Base-by-base conservation (phyloP, 768 basidiomycete species). In the Boletus rex-veris region DNA sequence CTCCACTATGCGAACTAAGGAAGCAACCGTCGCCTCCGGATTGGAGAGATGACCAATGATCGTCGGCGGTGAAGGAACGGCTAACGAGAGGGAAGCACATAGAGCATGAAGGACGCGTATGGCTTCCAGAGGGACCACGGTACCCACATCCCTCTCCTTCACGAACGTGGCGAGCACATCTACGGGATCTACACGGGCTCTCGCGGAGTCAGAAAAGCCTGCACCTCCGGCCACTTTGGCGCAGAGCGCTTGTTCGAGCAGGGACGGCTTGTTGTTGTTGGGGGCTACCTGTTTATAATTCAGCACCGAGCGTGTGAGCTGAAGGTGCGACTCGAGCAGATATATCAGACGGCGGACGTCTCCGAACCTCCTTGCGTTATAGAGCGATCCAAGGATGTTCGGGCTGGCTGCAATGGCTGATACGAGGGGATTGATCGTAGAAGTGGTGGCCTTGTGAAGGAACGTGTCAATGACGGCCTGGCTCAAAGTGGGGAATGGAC, bases 371-470 rank as follows among this genome's bases (percentile, higher is more conserved):
- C 88, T 79, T 2, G 86, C 75, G 7, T 74, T 70, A 59, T 85
- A 82, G 19, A 95, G 73, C 39, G 79, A 77, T 37, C 74, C 70
- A 26, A 90, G 73, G 41, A 88, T 73, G 19, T 80, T 78, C 9
- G 76, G 75, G 12, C 84, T 86, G 1, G 81, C 75, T 11, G 83
- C 80, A 53, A 97, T 77, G 31, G 83, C 77, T 0, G 86, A 80
- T 45, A 94, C 78, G 30, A 96, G 74, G 0, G 94, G 93, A 53
- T 83, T 85, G 58, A 96, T 86, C 2, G 88, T 87, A 0, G 90
- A 86, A 3, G 84, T 83, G 7, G 88, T 85, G 1, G 90, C 86
- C 58, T 85, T 84, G 68, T 80, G 78, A 15, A 97, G 74, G 46
- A 96, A 77, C 0, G 81, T 77, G 54, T 93, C 89, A 3, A 82